Evolutionary conservation across 2,329 filamentous ascomycete species (phyloP).

Genomic region (Neophaeococcomyces mojaviensis): DNA sequence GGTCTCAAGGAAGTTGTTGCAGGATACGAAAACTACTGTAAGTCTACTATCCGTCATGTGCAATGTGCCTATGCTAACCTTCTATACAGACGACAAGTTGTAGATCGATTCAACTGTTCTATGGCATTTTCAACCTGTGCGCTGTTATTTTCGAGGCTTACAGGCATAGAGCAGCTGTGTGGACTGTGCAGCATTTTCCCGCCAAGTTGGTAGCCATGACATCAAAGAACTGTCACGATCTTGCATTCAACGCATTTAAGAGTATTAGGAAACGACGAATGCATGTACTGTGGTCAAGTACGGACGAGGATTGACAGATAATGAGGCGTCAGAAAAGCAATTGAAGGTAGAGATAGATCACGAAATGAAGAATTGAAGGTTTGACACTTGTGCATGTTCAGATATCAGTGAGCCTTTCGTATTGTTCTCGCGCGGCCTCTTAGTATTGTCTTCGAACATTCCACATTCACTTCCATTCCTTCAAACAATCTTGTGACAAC

Average conservation of each 20-base stretch:
- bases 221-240: constrained; percentile 2
- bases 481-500: too few relatives aligned
- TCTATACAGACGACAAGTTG: constrained; percentile 81
- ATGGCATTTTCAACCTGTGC: constrained; percentile 3
- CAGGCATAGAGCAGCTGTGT: constrained; percentile 1
- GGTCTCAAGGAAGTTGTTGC: constrained; percentile 96
- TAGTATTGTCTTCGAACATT: too few relatives aligned
- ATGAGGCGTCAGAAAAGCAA: not conserved
- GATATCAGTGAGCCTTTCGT: not conserved
- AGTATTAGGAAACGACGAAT: constrained; percentile 5
- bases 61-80: constrained; percentile 33
- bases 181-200: not conserved
- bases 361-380: constrained; percentile 1
- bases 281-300: constrained; percentile 1
- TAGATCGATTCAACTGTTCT: constrained; percentile 43
- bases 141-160: constrained; percentile 1
- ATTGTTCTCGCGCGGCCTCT: constrained; percentile 3
- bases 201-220: not conserved
- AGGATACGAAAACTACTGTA: constrained; percentile 76
- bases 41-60: constrained; percentile 40
- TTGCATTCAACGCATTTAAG: constrained; percentile 5
- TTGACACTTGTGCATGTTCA: not conserved
- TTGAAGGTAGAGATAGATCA: constrained; percentile 1
- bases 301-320: not conserved
- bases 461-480: too few relatives aligned